Percentiles rank a stretch among this genome's conserved stretches.
Conservation (phyloP, 2,329 filamentous ascomycete species). For the Penicillium sp. region DNA sequence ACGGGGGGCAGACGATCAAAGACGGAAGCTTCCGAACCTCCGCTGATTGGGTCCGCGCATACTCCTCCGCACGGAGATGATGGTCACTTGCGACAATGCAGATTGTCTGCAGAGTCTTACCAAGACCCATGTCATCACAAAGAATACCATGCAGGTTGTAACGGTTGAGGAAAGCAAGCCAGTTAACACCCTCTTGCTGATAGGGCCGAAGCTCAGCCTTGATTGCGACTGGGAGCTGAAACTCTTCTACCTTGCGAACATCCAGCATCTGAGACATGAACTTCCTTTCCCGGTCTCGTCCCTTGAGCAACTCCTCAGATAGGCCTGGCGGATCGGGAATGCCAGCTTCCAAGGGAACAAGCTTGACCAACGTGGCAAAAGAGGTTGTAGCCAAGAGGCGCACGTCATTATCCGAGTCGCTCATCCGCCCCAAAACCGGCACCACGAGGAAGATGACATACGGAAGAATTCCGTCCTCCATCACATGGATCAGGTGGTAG, state of each 20-base stretch:
- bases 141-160: conserved; percentile 97
- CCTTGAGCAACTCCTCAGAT: conserved; percentile 76
- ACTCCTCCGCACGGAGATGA: conserved; percentile 84
- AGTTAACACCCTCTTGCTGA: conserved; percentile 97
- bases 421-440: conserved; percentile 93
- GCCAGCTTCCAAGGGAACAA: conserved; percentile 90
- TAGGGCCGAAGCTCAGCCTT: conserved; percentile 94
- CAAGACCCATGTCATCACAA: conserved; percentile 97
- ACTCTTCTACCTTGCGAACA: conserved; percentile 90
- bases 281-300: conserved; percentile 84
- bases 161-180: conserved; percentile 94
- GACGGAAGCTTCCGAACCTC: conserved; percentile 77
- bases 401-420: conserved; percentile 92
- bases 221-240: conserved; percentile 88
- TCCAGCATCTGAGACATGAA: conserved; percentile 96
- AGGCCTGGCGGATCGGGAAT: conserved; percentile 93
- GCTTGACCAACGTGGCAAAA: conserved; percentile 91
- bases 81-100: conserved; percentile 98
- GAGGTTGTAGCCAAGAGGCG: conserved; percentile 90
- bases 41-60: conserved; percentile 65
- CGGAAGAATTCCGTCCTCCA: conserved; percentile 90
- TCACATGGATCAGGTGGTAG: conserved; percentile 94
- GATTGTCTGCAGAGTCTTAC: no score
- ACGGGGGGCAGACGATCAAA: conserved; percentile 90
- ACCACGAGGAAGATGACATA: conserved; percentile 99